Base-by-base conservation (phyloP, 176 grass and related monocot genomes). In the Avena sativa region DNA sequence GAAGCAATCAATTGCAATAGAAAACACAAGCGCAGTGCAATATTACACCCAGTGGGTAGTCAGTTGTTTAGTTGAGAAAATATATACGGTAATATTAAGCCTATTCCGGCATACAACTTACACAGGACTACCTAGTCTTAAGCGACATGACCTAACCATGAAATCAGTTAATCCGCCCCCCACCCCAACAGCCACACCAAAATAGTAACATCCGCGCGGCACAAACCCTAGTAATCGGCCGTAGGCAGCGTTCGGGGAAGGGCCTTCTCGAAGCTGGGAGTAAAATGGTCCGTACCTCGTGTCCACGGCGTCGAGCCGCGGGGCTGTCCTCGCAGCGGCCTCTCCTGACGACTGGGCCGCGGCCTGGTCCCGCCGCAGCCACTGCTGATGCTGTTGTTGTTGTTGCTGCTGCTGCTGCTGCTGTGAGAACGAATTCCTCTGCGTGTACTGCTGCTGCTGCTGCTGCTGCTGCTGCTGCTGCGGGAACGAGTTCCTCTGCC, bases 291-390 rank as follows among this genome's bases (percentile, higher is more conserved):
- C 80, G 34, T 87, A 90, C 89, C 89, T 90, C 80, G 74, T 55
- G 74, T 79, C 89, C 4, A 90, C 56, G 32, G 74, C 17, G 43
- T 79, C 89, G 7, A 79, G 49, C 66, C 78, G 74, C 7, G 85
- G 26, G 17, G 36, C 80, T n/a, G 73, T 11, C 79, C 80, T 87
- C 9, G 79, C 30, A 28, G 28, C 11, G 1, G 74, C 73, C 65
- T 87, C 80, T 46, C 74, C 84, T 20, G 80, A 53, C n/a, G 55
- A 36, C 20, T 63, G 80, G 73, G 81, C 78, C 51, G 74, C 6
- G 55, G 71, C 89, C 80, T 87, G 85, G 34, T 90, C 85, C 28
- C 89, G 74, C 74, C 65, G 85, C 80, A 90, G 89, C 89, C 85
- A 87, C 73, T 87, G 73, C 80, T 84, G 83, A 20, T 84, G 81